These are phyloP conservation scores for Botryosphaeria agaves DNA, from an alignment of 2,329 filamentous ascomycete genomes.

Conservation along the genomic window DNA sequence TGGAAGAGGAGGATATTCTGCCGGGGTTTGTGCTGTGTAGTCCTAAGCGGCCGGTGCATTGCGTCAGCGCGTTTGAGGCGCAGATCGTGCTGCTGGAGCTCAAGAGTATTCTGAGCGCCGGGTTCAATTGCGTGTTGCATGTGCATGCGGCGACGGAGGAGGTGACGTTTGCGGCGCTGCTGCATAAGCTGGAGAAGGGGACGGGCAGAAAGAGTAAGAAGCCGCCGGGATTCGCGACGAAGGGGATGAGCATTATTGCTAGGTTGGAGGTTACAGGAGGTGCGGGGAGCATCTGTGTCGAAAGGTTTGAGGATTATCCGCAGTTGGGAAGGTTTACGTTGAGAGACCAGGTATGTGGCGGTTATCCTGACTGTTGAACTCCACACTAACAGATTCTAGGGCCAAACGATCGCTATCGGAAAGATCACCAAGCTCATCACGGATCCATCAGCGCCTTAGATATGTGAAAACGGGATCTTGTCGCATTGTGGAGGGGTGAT, in stretches of 20 bases:
- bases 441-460: no score
- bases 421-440: slow-evolving; percentile 87
- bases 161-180: slow-evolving; percentile 71
- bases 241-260: slow-evolving; percentile 75
- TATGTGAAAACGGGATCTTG: no score
- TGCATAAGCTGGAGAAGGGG: slow-evolving; percentile 92
- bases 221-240: slow-evolving; percentile 76
- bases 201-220: slow-evolving; percentile 87
- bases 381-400: slow-evolving; percentile 32
- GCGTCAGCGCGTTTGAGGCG: slow-evolving; percentile 77
- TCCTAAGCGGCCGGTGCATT: slow-evolving; percentile 83
- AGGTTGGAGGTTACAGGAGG: slow-evolving; percentile 74
- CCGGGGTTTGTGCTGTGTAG: slow-evolving; percentile 95
- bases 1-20: slow-evolving; percentile 93
- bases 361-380: no score
- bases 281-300: slow-evolving; percentile 76
- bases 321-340: slow-evolving; percentile 86
- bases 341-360: slow-evolving; percentile 65
- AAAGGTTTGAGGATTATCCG: slow-evolving; percentile 89
- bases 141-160: slow-evolving; percentile 97
- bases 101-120: slow-evolving; percentile 82
- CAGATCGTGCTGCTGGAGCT: slow-evolving; percentile 92
- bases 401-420: slow-evolving; percentile 97
- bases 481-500: no score
- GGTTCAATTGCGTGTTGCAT: slow-evolving; percentile 96